Conservation (phyloP, 1,284 basidiomycete genomes). For the Phellinidium pouzarii region DNA sequence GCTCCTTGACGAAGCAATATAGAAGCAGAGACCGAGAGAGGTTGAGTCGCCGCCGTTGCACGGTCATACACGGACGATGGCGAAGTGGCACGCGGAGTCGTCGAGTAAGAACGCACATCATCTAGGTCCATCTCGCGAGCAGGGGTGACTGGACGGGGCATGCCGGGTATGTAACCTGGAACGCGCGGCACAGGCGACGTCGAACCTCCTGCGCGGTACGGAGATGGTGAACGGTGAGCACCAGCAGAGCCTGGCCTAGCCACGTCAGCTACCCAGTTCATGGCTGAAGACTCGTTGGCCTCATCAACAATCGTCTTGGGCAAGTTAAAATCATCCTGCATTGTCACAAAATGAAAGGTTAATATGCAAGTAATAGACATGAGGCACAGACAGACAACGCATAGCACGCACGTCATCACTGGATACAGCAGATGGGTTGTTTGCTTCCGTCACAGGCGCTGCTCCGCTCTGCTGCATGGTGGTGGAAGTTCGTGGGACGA, state of each 20-base stretch:
- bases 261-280: constrained; percentile 12
- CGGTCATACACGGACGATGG: constrained; percentile 37
- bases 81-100: constrained; percentile 71
- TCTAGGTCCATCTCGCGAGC: constrained; percentile 58
- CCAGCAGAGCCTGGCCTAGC: constrained; percentile 15
- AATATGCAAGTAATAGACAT: constrained; percentile 5
- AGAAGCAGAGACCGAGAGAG: constrained; percentile 30
- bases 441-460: neutral
- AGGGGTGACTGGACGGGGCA: constrained; percentile 82
- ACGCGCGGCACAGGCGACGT: constrained; percentile 55
- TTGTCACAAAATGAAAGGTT: constrained; percentile 6
- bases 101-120: constrained; percentile 66
- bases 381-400: neutral
- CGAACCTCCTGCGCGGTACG: constrained; percentile 35
- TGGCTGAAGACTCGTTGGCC: constrained; percentile 12
- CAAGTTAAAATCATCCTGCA: constrained; percentile 9
- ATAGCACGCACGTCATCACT: constrained; percentile 16
- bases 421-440: constrained; percentile 11
- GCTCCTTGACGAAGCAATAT: constrained; percentile 45
- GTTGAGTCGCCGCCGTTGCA: constrained; percentile 28
- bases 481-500: constrained; percentile 47
- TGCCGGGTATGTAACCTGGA: constrained; percentile 81
- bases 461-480: constrained; percentile 8
- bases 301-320: constrained; percentile 7
- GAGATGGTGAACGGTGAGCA: constrained; percentile 39